These are phyloP conservation scores for Hypoxylon sp. DNA, from an alignment of 2,329 filamentous ascomycete species.

Conservation along the genomic window DNA sequence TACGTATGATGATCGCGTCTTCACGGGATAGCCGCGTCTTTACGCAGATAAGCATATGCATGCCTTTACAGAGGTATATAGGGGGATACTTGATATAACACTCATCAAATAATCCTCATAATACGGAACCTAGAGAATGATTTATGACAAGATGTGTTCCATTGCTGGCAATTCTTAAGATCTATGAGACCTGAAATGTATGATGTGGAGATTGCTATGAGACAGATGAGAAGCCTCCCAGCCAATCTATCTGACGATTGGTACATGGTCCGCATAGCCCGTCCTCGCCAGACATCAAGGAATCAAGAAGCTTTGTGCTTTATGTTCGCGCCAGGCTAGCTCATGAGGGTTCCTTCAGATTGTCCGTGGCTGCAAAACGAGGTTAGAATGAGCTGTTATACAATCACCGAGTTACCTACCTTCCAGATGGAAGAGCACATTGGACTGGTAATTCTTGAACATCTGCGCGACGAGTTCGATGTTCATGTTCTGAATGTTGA, in stretches of 20 bases:
- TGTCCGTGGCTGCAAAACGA: conserved; percentile 76
- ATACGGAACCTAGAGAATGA: neutral
- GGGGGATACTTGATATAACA: neutral
- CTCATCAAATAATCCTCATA: neutral
- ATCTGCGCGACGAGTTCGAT: conserved; percentile 97
- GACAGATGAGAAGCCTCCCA: neutral
- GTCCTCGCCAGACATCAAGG: neutral
- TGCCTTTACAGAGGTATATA: neutral
- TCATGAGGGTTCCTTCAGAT: conserved; percentile 81
- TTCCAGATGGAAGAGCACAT: conserved; percentile 96
- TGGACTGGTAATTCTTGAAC: conserved; percentile 99
- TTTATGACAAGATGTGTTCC: neutral
- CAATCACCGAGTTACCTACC: conserved; percentile 64
- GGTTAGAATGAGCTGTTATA: conserved; percentile 13
- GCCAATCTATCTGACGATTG: neutral
- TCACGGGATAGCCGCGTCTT: conserved; percentile 1
- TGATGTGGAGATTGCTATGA: conserved; percentile 1
- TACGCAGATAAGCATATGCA: neutral
- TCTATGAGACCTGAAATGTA: neutral
- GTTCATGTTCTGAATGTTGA: conserved; percentile 99
- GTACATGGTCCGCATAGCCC: neutral
- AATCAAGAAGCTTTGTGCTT: neutral
- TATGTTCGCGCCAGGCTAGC: neutral
- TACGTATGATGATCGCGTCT: conserved; percentile 17
- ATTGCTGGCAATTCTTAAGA: neutral